Base-by-base conservation (phyloP, 371 early-diverging fungal species). In the Mucor irregularis region DNA sequence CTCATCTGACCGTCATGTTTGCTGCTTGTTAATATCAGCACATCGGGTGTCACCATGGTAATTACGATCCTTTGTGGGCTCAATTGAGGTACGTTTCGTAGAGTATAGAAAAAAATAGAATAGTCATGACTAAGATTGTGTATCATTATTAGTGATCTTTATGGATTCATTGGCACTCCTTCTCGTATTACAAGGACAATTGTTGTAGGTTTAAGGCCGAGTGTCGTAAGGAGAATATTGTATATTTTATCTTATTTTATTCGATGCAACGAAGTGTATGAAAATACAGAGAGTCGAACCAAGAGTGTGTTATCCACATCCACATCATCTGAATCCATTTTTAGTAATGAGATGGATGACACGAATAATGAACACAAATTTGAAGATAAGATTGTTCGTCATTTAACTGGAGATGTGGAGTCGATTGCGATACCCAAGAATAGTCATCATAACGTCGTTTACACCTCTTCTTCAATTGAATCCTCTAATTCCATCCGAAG, bases 31-130 rank as follows among this genome's bases (percentile, higher is more conserved):
- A n/a, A n/a, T n/a, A n/a, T n/a, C n/a, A 73, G 74, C 67, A 62
- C 58, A 43, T 61, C 30, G 66, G 62, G 29, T 74, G 65, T 53
- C 71, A 74, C 16, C 76, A 82, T 48, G 81, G 84, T 29, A 78
- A 77, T 7, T 86, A 86, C 50, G 83, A 86, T 61, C 87, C 87
- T 9, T 53, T 86, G 11, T 86, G 87, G 87, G 87, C 87, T 17
- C 87, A 86, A 61, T 54, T 84, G 28, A 84, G 79, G 77, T 80
- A 57, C 14, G 9, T 14, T 42, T 30, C 13, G n/a, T 17, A 21
- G 11, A 11, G 7, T 19, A 38, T 9, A 17, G 19, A 17, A 4
- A 38, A 38, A 38, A 5, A 14, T 0, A 38, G 19, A 14, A 5
- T 17, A 38, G 9, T 8, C 6, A 38, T 19, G 19, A 19, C 39